Evolutionary conservation across 345 rosid species (phyloP).

Genomic region (Populus davidiana): DNA sequence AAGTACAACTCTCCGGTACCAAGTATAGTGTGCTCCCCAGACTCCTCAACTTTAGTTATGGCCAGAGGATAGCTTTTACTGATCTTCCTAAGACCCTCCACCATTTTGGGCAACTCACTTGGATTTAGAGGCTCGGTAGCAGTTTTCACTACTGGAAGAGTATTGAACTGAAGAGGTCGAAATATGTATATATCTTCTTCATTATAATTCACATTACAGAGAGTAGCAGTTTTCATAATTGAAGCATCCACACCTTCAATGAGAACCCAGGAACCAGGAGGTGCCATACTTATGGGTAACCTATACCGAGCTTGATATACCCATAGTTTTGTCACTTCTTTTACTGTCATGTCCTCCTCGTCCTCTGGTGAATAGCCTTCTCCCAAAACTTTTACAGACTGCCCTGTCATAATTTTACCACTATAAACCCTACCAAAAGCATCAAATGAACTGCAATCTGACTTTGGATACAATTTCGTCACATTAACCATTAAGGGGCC

Average conservation of each 20-base stretch:
- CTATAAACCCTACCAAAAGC: conserved; percentile 94
- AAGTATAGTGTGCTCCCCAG: conserved; percentile 94
- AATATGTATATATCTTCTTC: conserved; percentile 79
- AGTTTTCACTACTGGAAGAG: conserved; percentile 93
- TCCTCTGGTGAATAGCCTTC: conserved; percentile 98
- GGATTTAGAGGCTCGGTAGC: conserved; percentile 99
- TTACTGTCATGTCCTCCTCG: conserved; percentile 94
- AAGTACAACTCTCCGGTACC: conserved; percentile 95
- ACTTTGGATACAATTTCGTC: conserved; percentile 90
- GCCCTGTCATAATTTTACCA: conserved; percentile 90
- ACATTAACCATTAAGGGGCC: conserved; percentile 97
- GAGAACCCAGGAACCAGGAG: conserved; percentile 97
- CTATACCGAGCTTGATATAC: conserved; percentile 91
- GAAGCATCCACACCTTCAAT: conserved; percentile 98
- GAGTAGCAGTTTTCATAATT: conserved; percentile 94
- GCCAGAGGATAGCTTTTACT: conserved; percentile 99
- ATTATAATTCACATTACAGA: conserved; percentile 59
- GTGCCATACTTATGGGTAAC: conserved; percentile 87
- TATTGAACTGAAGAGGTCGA: conserved; percentile 86
- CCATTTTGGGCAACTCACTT: conserved; percentile 98
- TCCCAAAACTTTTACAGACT: conserved; percentile 81
- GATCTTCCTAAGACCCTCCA: conserved; percentile 97
- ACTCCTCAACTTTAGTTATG: conserved; percentile 93
- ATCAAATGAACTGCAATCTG: conserved; percentile 95
- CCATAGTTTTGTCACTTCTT: conserved; percentile 94